Evolutionary conservation across 2,329 filamentous ascomycete genomes (phyloP), one percentile per base, ranked within the genome.

Genomic region (Sporothrix curviconia): DNA sequence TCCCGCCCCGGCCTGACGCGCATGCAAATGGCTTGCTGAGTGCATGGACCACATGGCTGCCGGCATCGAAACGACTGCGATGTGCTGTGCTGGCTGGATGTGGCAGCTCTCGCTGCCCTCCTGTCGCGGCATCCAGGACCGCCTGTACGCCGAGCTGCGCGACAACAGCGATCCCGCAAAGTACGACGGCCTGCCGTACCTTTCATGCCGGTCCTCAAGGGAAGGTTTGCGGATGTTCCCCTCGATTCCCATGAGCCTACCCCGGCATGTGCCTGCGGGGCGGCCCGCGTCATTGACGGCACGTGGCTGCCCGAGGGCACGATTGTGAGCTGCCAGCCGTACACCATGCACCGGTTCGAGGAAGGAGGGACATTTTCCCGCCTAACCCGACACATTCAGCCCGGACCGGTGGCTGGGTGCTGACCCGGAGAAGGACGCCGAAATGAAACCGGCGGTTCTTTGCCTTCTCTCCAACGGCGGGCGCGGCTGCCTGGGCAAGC

Each of bases 391-490:
- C 59, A 72, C 70, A 7, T 96, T 91, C 66, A 77, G 85, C 46
- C 92, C 92, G 0, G 88, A 92, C 56, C 80, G 92, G 63, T 96
- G 92, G 92, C 81, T 96, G 63, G 82, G 80, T 14, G 78, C 80
- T 7, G 79, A 84, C 40, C 89, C 80, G 8, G 79, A 85, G 46
- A 89, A 87, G 1, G 89, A 92, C 64, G 78, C 86, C 59, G 87
- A 92, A 65, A 75, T 82, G 59, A 81, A n/a, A 81, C 63, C 73
- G 81, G 43, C 66, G 82, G 4, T 80, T 85, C 64, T 86, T 86
- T 72, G 79, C 85, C 0, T 87, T 88, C 71, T n/a, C n/a, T 78
- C 83, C 5, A 80, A 74, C 47, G 85, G 85, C 2, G 84, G 82
- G 0, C 72, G 85, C 62, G 84, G 83, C 0, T 88, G 85, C 60